Evolutionary conservation across 352 stramenopile genomes (phyloP).

Genomic region (Phytophthora ohioensis): DNA sequence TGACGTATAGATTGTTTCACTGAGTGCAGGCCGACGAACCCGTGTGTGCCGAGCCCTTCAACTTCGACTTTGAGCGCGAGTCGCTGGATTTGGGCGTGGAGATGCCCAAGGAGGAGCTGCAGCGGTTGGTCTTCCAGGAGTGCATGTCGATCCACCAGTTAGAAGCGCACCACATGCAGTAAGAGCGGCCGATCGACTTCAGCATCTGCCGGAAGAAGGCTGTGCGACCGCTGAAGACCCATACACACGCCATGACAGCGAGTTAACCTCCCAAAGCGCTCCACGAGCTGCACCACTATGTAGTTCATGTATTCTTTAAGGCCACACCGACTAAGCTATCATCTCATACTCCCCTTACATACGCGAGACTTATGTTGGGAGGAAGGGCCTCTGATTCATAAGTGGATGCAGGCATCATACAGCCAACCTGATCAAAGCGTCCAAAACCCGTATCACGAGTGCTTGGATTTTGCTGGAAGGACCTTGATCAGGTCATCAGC

Average conservation of each 20-base stretch:
- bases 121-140: slow-evolving; percentile 83
- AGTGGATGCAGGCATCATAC: too few relatives aligned
- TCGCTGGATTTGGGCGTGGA: slow-evolving; percentile 82
- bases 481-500: background rate
- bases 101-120: slow-evolving; percentile 89
- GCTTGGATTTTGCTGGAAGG: too few relatives aligned
- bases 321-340: slow-evolving; percentile 1
- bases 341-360: background rate
- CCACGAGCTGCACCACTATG: slow-evolving; percentile 14
- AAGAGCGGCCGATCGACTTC: slow-evolving; percentile 12
- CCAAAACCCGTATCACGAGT: too few relatives aligned
- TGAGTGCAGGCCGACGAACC: slow-evolving; percentile 83
- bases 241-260: background rate
- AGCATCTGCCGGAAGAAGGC: slow-evolving; percentile 17
- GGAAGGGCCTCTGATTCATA: too few relatives aligned
- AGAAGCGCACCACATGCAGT: slow-evolving; percentile 75
- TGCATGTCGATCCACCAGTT: slow-evolving; percentile 78
- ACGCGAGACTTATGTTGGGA: background rate
- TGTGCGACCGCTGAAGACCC: background rate
- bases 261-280: background rate
- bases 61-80: slow-evolving; percentile 90
- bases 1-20: slow-evolving; percentile 5
- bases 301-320: slow-evolving; percentile 38
- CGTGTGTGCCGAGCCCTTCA: slow-evolving; percentile 76
- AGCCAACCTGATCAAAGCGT: too few relatives aligned